Base-by-base conservation (phyloP, 2,329 filamentous ascomycete genomes). In the Mariannaea sp. region DNA sequence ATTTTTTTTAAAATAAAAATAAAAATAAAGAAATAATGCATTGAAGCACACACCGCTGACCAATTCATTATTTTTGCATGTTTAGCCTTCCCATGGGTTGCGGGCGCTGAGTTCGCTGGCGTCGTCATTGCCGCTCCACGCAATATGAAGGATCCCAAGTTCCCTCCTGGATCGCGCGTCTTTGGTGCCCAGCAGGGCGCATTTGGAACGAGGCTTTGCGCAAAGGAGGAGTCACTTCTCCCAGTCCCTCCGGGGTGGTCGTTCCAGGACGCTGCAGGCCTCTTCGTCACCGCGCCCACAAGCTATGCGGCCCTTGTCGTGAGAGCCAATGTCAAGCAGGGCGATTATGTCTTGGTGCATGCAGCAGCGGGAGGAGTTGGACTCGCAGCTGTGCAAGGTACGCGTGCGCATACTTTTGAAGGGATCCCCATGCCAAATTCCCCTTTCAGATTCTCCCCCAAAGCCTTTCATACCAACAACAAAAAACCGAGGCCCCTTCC, bases 321-420 rank as follows among this genome's bases (percentile, higher is more conserved):
- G 14, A 80, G 93, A 42, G 93, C 91, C 1, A 81, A 83, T 3
- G 79, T 97, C 35, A 87, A 91, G 73, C 74, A 82, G 32, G 92
- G 92, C 1, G 93, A 97, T 66, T 88, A 83, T 73, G 92, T 97
- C 1, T 83, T 97, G 7, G 85, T 97, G 12, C 93, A 97, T 69
- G 93, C 93, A 1, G 93, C 92, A 0, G 93, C 93, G 0, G 93
- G 93, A 2, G 93, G 93, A 13, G 93, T 97, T 9, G 93, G 93
- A 0, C 77, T 97, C 2, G 90, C 92, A 1, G 93, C 93, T 4
- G 92, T 97, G 19, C 93, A 97, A 72, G 86, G 76, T 78, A 42
- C 44, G 73, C 51, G n/a, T n/a, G n/a, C n/a, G n/a, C n/a, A n/a
- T n/a, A n/a, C n/a, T n/a, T n/a, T n/a, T n/a, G n/a, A n/a, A n/a